phyloP scores from a whole-genome alignment of 768 basidiomycete species.

The Phanerodontia chrysosporium region DNA sequence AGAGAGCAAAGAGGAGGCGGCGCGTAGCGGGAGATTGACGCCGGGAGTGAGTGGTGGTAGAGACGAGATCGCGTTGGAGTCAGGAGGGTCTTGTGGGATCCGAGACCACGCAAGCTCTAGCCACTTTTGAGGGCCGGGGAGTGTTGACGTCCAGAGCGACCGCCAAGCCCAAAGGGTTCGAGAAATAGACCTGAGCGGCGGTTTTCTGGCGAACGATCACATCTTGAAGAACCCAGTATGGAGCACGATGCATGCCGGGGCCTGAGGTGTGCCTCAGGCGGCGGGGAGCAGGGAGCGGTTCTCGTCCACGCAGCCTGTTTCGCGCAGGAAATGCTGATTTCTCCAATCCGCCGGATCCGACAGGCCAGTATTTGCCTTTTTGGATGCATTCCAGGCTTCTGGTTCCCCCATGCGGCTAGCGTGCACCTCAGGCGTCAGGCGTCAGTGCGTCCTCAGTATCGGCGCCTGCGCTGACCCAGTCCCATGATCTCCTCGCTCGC shows the following conservation, averaged over 20 bases:
- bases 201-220: constrained; percentile 12
- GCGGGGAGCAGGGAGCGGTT: constrained; percentile 40
- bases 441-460: constrained; percentile 6
- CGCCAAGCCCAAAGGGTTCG: constrained; percentile 12
- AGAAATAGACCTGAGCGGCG: constrained; percentile 15
- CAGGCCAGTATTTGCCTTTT: constrained; percentile 35
- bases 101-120: constrained; percentile 3
- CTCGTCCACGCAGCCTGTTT: constrained; percentile 39
- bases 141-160: constrained; percentile 7
- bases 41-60: not conserved
- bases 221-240: constrained; percentile 10
- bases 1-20: constrained; percentile 9
- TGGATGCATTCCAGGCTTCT: constrained; percentile 43
- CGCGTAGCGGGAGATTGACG: constrained; percentile 8
- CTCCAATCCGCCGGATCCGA: constrained; percentile 31
- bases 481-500: constrained; percentile 19
- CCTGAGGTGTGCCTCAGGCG: too few species aligned
- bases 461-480: constrained; percentile 14
- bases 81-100: constrained; percentile 3
- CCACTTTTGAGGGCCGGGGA: constrained; percentile 14
- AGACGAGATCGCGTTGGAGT: constrained; percentile 6
- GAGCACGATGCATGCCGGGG: constrained; percentile 9
- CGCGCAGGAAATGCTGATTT: constrained; percentile 39
- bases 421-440: constrained; percentile 17
- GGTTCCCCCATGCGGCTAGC: constrained; percentile 48